phyloP scores from a whole-genome alignment of 208 protist genomes.

The Sergeia podlipaevii region DNA sequence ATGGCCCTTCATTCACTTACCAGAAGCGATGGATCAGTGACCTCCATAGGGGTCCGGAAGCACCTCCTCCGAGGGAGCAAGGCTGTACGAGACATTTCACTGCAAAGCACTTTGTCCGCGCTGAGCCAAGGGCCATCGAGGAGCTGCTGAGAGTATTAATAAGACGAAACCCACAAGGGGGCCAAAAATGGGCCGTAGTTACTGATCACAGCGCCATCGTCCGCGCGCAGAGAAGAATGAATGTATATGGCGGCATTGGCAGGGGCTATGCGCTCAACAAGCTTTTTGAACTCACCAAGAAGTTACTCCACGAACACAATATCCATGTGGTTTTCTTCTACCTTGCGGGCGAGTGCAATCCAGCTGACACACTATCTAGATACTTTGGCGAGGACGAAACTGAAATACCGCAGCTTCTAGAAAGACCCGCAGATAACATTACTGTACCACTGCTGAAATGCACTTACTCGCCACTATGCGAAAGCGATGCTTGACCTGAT shows the following conservation, averaged over 20 bases:
- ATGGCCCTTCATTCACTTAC: neutral
- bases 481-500: no score
- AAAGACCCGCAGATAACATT: neutral
- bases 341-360: slow-evolving; percentile 8
- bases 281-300: slow-evolving; percentile 6
- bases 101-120: slow-evolving; percentile 6
- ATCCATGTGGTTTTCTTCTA: slow-evolving; percentile 9
- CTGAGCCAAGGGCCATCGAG: slow-evolving; percentile 6
- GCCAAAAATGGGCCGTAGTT: neutral
- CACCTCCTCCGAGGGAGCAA: neutral
- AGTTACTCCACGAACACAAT: slow-evolving; percentile 1
- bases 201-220: slow-evolving; percentile 9
- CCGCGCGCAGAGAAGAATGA: neutral
- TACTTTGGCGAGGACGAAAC: slow-evolving; percentile 4
- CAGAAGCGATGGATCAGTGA: slow-evolving; percentile 11
- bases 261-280: slow-evolving; percentile 6
- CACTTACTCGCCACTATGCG: neutral
- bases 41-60: no score
- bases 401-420: neutral
- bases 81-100: slow-evolving; percentile 6
- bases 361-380: slow-evolving; percentile 6
- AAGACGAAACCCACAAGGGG: neutral
- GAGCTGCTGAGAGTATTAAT: neutral
- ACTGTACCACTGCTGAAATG: neutral
- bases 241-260: slow-evolving; percentile 6